Conservation (phyloP, 345 rosid genomes). For the Hevea brasiliensis region DNA sequence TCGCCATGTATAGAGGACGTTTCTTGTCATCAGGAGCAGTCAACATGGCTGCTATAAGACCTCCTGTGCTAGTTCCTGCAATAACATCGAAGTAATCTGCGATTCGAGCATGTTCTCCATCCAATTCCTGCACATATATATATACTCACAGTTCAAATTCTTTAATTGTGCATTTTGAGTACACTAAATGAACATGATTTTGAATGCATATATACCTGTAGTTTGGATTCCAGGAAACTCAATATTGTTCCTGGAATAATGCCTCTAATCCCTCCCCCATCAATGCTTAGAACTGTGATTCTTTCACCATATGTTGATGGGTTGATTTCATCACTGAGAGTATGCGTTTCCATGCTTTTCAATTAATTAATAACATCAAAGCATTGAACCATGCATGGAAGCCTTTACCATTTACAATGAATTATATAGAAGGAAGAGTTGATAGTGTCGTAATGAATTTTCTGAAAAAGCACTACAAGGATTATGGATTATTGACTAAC, state of each 20-base stretch:
- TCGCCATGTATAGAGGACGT: constrained; percentile 17
- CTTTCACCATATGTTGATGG: constrained; percentile 14
- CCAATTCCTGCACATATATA: constrained; percentile 12
- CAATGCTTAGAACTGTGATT: constrained; percentile 26
- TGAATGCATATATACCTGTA: constrained; percentile 2
- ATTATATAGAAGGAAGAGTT: not conserved
- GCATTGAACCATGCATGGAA: not conserved
- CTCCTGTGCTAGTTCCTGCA: constrained; percentile 28
- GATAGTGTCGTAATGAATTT: constrained; percentile 9
- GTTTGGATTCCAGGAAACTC: constrained; percentile 17
- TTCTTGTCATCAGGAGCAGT: constrained; percentile 17
- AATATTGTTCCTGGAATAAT: constrained; percentile 19
- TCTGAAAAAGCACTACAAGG: not conserved
- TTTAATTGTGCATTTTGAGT: too few species aligned
- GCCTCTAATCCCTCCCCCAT: constrained; percentile 21
- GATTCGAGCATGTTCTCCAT: constrained; percentile 19
- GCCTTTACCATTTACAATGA: not conserved
- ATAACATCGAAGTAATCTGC: constrained; percentile 22
- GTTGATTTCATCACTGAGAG: constrained; percentile 9
- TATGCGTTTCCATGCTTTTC: not conserved
- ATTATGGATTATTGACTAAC: too few species aligned
- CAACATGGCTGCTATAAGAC: constrained; percentile 16
- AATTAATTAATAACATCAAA: too few species aligned
- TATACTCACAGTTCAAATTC: not conserved
- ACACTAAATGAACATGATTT: too few species aligned